Percentiles rank a stretch among this genome's conserved stretches.
Conservation (phyloP, 345 rosid species). For the Hibiscus trionum region DNA sequence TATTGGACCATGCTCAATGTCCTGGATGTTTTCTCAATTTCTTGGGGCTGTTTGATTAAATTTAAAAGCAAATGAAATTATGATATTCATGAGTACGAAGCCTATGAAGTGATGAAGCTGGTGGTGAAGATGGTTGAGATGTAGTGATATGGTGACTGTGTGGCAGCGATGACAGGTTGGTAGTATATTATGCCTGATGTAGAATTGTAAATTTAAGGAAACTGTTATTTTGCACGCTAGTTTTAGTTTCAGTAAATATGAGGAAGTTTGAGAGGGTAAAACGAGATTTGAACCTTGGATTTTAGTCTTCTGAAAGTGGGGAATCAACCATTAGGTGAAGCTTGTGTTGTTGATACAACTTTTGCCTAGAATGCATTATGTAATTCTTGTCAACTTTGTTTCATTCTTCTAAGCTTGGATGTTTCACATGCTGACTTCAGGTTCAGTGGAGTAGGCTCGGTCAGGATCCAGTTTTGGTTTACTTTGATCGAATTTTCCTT, state of each 20-base stretch:
- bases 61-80: background rate
- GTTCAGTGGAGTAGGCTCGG: slow-evolving; percentile 99
- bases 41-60: background rate
- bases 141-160: background rate
- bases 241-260: background rate
- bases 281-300: background rate
- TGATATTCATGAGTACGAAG: background rate
- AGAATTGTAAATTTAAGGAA: background rate
- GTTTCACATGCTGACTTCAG: slow-evolving; percentile 29
- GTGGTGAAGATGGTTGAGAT: slow-evolving; percentile 3
- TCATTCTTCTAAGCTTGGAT: background rate
- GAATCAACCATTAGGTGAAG: background rate
- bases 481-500: slow-evolving; percentile 73
- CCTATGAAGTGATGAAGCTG: background rate
- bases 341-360: background rate
- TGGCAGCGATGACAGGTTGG: background rate
- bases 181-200: background rate
- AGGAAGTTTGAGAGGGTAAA: background rate
- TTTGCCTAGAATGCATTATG: background rate
- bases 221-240: background rate
- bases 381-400: background rate
- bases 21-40: background rate
- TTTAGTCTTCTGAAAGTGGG: background rate
- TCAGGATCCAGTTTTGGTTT: slow-evolving; percentile 91
- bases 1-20: background rate